A percentile compares a stretch with the other conserved stretches of the same genome.
Evolutionary conservation across 805 yeast genomes (phyloP).

Genomic region (Maudiozyma saulgeensis): DNA sequence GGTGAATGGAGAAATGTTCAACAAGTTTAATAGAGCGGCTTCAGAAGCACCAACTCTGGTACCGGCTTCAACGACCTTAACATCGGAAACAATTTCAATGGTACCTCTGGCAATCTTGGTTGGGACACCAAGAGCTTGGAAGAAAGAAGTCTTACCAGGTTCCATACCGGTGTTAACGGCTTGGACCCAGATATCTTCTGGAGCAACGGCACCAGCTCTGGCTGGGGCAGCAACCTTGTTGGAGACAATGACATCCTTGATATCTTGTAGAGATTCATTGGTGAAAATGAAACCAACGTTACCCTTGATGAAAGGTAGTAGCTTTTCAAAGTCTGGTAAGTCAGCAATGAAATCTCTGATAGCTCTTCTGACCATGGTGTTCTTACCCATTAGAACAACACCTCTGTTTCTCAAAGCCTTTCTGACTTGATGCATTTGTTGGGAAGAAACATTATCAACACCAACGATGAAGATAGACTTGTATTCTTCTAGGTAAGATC

Average conservation of each 20-base stretch:
- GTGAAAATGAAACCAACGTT: conserved; percentile 99
- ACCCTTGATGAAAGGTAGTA: conserved; percentile 92
- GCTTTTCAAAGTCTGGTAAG: conserved; percentile 91
- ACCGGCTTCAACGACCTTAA: conserved; percentile 84
- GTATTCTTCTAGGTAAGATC: conserved; percentile 92
- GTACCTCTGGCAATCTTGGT: conserved; percentile 99
- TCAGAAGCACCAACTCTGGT: conserved; percentile 96
- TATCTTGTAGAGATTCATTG: conserved; percentile 82
- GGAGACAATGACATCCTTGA: conserved; percentile 78
- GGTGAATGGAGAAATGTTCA: conserved; percentile 99
- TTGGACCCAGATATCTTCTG: conserved; percentile 93
- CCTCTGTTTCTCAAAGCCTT: conserved; percentile 91
- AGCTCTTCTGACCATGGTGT: conserved; percentile 99
- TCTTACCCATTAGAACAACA: conserved; percentile 98
- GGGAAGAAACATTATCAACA: conserved; percentile 99
- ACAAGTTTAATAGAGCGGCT: conserved; percentile 97
- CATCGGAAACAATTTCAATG: conserved; percentile 96
- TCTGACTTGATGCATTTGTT: conserved; percentile 99
- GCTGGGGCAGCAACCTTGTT: conserved; percentile 99
- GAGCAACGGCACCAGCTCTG: conserved; percentile 99
- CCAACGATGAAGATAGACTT: conserved; percentile 98
- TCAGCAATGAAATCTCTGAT: conserved; percentile 90
- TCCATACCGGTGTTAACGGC: conserved; percentile 99
- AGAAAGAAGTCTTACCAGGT: conserved; percentile 99
- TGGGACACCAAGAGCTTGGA: conserved; percentile 99